Conservation (phyloP, 2,329 filamentous ascomycete species). For the Paradendryphiella salina region DNA sequence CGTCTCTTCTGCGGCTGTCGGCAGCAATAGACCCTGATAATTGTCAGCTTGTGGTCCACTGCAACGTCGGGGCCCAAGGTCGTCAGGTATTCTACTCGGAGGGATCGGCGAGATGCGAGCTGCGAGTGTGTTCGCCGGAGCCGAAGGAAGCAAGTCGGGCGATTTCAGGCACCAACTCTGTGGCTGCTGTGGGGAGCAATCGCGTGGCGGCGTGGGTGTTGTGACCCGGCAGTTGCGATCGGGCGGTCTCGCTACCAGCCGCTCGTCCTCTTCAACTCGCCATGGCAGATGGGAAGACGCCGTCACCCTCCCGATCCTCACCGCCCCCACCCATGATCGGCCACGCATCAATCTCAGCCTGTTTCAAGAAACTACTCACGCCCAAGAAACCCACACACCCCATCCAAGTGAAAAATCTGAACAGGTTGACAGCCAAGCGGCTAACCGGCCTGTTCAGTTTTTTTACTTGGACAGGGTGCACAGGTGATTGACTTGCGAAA, state of each 20-base stretch:
- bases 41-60: slow-evolving; percentile 2
- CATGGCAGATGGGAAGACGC: slow-evolving; percentile 12
- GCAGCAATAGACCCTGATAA: slow-evolving; percentile 11
- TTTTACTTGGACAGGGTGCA: too few species aligned
- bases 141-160: slow-evolving; percentile 2
- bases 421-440: too few species aligned
- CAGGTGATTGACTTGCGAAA: slow-evolving; percentile 7
- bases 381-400: slow-evolving; percentile 12
- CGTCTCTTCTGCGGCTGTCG: slow-evolving; percentile 2
- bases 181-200: slow-evolving; percentile 9
- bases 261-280: slow-evolving; percentile 15
- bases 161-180: slow-evolving; percentile 13
- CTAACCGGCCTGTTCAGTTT: too few species aligned
- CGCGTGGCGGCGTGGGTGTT: slow-evolving; percentile 5
- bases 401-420: too few species aligned
- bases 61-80: neutral
- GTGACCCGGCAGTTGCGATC: slow-evolving; percentile 8
- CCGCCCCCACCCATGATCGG: slow-evolving; percentile 12
- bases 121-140: too few species aligned
- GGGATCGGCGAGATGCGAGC: slow-evolving; percentile 14
- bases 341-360: slow-evolving; percentile 3
- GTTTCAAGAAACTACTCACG: slow-evolving; percentile 17
- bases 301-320: slow-evolving; percentile 5
- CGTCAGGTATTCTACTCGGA: slow-evolving; percentile 3
- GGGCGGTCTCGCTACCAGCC: slow-evolving; percentile 14